Conservation (phyloP, 1,284 basidiomycete species). For the Heterobasidion irregulare region DNA sequence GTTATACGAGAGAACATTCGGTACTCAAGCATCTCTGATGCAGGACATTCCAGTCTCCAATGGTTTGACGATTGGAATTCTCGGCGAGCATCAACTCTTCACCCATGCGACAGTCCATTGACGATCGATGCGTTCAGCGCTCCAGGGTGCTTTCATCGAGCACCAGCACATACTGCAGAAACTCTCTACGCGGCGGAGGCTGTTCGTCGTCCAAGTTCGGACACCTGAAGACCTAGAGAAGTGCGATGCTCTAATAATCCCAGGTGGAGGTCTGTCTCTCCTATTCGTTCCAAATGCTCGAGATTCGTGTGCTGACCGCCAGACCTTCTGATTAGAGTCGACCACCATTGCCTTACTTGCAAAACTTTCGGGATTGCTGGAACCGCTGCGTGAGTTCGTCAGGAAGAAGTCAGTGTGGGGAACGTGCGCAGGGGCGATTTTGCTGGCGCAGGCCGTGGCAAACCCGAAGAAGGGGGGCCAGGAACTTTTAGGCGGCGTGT, state of each 20-base stretch:
- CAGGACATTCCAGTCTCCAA: constrained; percentile 5
- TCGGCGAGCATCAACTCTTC: constrained; percentile 18
- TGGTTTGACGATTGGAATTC: constrained; percentile 24
- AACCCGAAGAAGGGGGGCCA: constrained; percentile 86
- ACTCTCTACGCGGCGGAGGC: constrained; percentile 34
- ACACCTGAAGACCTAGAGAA: constrained; percentile 65
- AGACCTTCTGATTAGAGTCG: constrained; percentile 49
- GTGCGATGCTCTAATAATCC: constrained; percentile 88
- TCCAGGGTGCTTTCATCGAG: constrained; percentile 93
- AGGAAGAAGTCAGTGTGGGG: constrained; percentile 82
- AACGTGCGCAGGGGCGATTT: constrained; percentile 94
- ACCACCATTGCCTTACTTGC: constrained; percentile 91
- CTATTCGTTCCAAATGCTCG: background rate
- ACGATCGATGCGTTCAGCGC: constrained; percentile 37
- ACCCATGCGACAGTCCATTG: background rate
- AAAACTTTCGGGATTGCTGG: constrained; percentile 69
- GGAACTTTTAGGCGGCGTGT: constrained; percentile 79
- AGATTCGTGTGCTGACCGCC: background rate
- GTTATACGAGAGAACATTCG: too few species aligned
- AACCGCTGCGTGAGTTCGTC: constrained; percentile 70
- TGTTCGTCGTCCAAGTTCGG: constrained; percentile 62
- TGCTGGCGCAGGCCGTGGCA: constrained; percentile 68
- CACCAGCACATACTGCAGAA: constrained; percentile 69
- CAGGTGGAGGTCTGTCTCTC: constrained; percentile 66
- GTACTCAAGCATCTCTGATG: background rate